Evolutionary conservation across 2,329 filamentous ascomycete species (phyloP).

Genomic region (Macroventuria anomochaeta): DNA sequence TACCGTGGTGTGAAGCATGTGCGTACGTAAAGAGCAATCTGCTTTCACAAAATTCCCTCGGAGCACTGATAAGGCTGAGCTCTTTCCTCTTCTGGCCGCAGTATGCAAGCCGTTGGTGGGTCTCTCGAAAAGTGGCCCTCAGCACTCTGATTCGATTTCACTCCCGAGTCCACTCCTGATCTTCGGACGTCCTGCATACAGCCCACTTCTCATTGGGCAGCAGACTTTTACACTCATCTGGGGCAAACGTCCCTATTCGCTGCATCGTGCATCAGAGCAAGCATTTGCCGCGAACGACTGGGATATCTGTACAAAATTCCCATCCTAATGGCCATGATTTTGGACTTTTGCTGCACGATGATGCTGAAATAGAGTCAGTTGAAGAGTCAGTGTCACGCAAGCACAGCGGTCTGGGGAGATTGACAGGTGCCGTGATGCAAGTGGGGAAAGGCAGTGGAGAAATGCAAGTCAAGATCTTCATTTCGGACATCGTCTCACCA

Average conservation of each 20-base stretch:
- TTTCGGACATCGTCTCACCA: conserved; percentile 3
- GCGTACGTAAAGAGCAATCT: background rate
- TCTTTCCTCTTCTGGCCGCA: conserved; percentile 14
- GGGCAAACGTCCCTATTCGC: conserved; percentile 25
- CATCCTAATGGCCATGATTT: conserved; percentile 7
- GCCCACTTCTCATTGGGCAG: conserved; percentile 27
- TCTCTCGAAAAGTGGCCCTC: conserved; percentile 23
- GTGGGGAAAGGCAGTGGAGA: conserved; percentile 23
- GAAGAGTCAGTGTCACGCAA: conserved; percentile 3
- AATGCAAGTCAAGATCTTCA: background rate
- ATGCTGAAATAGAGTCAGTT: conserved; percentile 10
- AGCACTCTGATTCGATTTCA: conserved; percentile 27
- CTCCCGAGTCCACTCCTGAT: conserved; percentile 23
- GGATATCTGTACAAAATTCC: conserved; percentile 11
- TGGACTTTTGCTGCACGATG: conserved; percentile 16
- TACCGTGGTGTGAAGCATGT: background rate
- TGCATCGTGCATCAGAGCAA: conserved; percentile 11
- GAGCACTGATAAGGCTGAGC: conserved; percentile 11
- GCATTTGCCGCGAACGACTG: conserved; percentile 10
- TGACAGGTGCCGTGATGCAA: conserved; percentile 12
- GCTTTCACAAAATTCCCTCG: background rate
- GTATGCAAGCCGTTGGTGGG: conserved; percentile 33
- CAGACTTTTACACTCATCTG: conserved; percentile 8
- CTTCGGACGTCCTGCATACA: conserved; percentile 34
- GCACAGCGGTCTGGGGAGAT: conserved; percentile 6